Evolutionary conservation across 768 basidiomycete species (phyloP), one percentile per base, ranked within the genome.

Genomic region (Harrya chromipes): DNA sequence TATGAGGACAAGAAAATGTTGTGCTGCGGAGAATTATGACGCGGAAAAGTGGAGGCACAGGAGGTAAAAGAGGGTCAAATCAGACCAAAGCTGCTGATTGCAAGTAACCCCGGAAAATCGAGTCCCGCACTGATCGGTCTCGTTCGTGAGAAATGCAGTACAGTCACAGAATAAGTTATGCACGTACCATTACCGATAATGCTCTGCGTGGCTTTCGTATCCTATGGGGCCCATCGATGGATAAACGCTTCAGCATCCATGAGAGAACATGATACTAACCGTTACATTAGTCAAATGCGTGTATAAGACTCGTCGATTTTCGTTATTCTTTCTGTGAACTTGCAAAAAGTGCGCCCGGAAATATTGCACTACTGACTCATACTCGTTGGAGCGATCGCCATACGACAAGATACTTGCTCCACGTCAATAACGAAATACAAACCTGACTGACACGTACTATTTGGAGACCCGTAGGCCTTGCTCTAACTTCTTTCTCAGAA

Each of bases 291-390:
- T 91, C 61, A 90, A 74, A 64, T 90, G 90, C 4, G 83, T 84
- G 62, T 89, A 92, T 3, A 92, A 70, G n/a, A 87, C 85, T 43
- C 89, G 80, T 36, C 82, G 78, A 57, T 86, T 85, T 58, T 89
- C 83, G 56, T 90, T 89, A 51, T 88, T 91, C 55, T 79, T 78
- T 58, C 83, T 73, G 64, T 90, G 88, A 16, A 87, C 67, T 66
- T 92, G 88, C 52, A 88, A 70, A 70, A 93, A 93, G 59, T 92
- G 90, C 31, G 87, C 85, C 10, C 87, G 84, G 79, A 93, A 92
- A 69, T 92, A 92, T 61, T 86, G 82, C 37, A 89, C 82, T 19
- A 89, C 87, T 5, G 84, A 81, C 50, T 90, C 86, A 59, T 84
- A 90, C 59, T 85, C 85, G 63, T 92, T 91, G n/a, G 80, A 68